phyloP scores from a whole-genome alignment of 345 rosid species.

The Jatropha curcas region DNA sequence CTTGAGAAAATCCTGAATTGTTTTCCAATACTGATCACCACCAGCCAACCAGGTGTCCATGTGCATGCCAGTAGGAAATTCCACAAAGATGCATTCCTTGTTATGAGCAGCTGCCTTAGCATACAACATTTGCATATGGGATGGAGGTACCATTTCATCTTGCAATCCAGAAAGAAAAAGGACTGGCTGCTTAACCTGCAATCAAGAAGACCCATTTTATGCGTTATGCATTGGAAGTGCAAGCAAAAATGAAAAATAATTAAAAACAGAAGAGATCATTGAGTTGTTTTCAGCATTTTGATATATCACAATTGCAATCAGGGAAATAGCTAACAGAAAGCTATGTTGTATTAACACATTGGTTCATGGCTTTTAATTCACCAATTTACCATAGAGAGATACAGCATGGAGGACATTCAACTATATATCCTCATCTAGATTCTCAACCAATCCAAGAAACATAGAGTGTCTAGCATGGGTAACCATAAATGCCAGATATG shows the following conservation, averaged over 20 bases:
- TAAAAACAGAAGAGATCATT: not conserved
- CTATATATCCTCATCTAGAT: not conserved
- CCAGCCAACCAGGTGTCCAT: conserved; percentile 98
- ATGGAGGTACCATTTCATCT: conserved; percentile 99
- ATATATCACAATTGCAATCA: not conserved
- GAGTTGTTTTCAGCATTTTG: conserved; percentile 6
- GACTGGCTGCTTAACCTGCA: conserved; percentile 86
- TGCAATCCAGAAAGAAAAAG: conserved; percentile 94
- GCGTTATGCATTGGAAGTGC: not conserved
- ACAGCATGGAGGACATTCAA: not conserved
- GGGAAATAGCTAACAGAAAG: conserved; percentile 13
- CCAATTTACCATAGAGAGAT: not conserved
- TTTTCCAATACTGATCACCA: conserved; percentile 88
- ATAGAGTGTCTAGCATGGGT: not conserved
- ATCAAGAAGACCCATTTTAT: conserved; percentile 19
- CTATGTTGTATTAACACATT: not conserved
- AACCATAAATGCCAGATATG: not conserved
- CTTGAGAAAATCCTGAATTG: conserved; percentile 57
- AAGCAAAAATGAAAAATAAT: not conserved
- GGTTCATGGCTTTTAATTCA: not conserved
- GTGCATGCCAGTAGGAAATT: conserved; percentile 95
- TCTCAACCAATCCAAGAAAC: not conserved
- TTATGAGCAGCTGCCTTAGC: conserved; percentile 88
- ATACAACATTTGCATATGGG: conserved; percentile 88
- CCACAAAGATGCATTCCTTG: conserved; percentile 65